Percentiles rank a stretch among this genome's conserved stretches.
Evolutionary conservation across 495 filamentous ascomycete species (phyloP).

Genomic region (Apodospora peruviana): DNA sequence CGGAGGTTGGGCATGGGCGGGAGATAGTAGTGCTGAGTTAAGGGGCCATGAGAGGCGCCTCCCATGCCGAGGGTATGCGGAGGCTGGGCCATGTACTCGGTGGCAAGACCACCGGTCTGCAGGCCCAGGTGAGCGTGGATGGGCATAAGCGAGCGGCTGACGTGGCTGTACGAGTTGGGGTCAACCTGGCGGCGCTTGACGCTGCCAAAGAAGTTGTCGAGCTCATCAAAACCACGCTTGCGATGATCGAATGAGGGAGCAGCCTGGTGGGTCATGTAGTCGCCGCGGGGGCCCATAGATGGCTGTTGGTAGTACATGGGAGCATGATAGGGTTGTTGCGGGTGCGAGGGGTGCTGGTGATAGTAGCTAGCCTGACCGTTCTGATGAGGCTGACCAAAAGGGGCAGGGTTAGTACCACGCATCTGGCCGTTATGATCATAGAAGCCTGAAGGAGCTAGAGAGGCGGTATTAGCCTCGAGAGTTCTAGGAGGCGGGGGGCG

Average conservation of each 20-base stretch:
- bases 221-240: constrained; percentile 78
- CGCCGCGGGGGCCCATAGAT: constrained; percentile 43
- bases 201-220: constrained; percentile 92
- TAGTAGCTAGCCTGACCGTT: constrained; percentile 46
- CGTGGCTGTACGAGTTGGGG: constrained; percentile 71
- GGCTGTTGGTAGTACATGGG: constrained; percentile 60
- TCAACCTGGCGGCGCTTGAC: constrained; percentile 86
- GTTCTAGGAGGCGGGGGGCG: not conserved
- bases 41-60: constrained; percentile 48
- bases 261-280: constrained; percentile 48
- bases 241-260: constrained; percentile 51
- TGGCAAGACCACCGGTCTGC: constrained; percentile 53
- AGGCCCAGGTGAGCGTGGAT: constrained; percentile 65
- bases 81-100: constrained; percentile 59
- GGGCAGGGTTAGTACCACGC: constrained; percentile 44
- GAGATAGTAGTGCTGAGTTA: constrained; percentile 67
- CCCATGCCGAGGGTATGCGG: constrained; percentile 42
- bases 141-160: constrained; percentile 71
- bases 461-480: constrained; percentile 35
- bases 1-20: constrained; percentile 80
- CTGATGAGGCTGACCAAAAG: constrained; percentile 47
- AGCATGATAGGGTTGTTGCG: constrained; percentile 49
- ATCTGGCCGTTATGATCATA: constrained; percentile 56
- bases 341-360: constrained; percentile 55
- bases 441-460: constrained; percentile 49